These are phyloP conservation scores for Carex pumila DNA, from an alignment of 176 grass and related monocot genomes.

Conservation along the genomic window DNA sequence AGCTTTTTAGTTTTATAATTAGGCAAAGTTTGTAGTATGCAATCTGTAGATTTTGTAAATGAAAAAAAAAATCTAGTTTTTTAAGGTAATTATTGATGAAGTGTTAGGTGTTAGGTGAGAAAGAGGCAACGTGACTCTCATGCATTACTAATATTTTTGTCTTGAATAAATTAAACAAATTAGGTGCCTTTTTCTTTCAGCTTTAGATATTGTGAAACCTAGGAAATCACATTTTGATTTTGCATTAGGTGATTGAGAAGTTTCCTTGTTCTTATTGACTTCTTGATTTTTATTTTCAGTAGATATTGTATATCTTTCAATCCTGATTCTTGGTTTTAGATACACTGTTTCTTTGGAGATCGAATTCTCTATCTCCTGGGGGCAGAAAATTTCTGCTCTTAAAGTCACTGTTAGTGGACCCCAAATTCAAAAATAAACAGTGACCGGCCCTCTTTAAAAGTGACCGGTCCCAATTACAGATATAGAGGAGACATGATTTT, in stretches of 20 bases:
- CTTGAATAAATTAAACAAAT: not conserved
- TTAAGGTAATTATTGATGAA: not conserved
- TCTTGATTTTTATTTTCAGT: not conserved
- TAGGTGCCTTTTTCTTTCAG: not conserved
- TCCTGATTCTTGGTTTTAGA: not conserved
- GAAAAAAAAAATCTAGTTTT: too few species aligned
- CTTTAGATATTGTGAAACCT: slow-evolving; percentile 6
- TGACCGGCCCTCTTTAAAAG: too few species aligned
- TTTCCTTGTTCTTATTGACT: not conserved
- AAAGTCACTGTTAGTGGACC: too few species aligned
- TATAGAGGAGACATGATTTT: too few species aligned
- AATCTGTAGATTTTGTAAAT: too few species aligned
- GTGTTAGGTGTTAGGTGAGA: not conserved
- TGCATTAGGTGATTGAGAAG: not conserved
- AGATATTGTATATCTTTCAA: not conserved
- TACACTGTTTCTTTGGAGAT: not conserved
- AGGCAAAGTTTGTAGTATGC: not conserved
- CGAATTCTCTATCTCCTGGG: too few species aligned
- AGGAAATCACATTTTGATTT: not conserved
- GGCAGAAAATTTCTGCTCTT: too few species aligned
- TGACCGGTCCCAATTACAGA: too few species aligned
- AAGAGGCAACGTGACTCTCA: not conserved
- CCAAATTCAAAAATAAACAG: too few species aligned
- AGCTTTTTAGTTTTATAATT: not conserved
- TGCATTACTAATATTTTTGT: not conserved